A percentile compares a stretch with the other conserved stretches of the same genome.
Evolutionary conservation across 192 early-diverging fungal species (phyloP).

Genomic region (Linnemannia hyalina): DNA sequence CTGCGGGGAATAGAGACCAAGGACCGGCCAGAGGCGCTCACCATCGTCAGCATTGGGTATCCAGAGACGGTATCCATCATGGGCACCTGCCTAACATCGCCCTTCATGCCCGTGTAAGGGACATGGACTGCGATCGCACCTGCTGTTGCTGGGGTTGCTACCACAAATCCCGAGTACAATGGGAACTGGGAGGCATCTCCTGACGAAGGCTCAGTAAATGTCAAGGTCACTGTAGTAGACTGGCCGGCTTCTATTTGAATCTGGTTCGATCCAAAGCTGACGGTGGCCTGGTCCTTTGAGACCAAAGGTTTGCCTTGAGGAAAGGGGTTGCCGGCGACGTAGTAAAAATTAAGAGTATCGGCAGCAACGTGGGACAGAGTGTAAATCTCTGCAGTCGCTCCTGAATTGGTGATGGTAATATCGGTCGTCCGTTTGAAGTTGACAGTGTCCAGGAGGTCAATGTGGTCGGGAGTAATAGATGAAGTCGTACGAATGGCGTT

Average conservation of each 20-base stretch:
- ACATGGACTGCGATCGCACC: constrained; percentile 36
- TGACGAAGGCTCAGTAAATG: constrained; percentile 54
- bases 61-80: constrained; percentile 41
- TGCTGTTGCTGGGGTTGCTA: constrained; percentile 42
- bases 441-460: constrained; percentile 67
- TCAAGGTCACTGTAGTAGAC: constrained; percentile 47
- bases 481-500: constrained; percentile 68
- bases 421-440: constrained; percentile 20
- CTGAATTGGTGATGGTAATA: constrained; percentile 1
- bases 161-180: constrained; percentile 66
- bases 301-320: constrained; percentile 54
- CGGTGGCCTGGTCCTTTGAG: constrained; percentile 47
- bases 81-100: constrained; percentile 39
- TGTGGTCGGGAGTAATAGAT: constrained; percentile 64
- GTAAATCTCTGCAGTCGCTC: constrained; percentile 18
- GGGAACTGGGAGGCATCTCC: constrained; percentile 40
- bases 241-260: constrained; percentile 47
- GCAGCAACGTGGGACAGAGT: constrained; percentile 51
- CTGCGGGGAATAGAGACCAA: background rate
- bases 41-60: constrained; percentile 7
- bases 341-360: constrained; percentile 46
- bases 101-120: constrained; percentile 54
- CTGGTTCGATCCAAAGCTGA: constrained; percentile 37
- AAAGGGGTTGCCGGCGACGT: constrained; percentile 25
- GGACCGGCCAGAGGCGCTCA: background rate